Base-by-base conservation (phyloP, 139 green algal genomes). In the Helicosporidium sp. region DNA sequence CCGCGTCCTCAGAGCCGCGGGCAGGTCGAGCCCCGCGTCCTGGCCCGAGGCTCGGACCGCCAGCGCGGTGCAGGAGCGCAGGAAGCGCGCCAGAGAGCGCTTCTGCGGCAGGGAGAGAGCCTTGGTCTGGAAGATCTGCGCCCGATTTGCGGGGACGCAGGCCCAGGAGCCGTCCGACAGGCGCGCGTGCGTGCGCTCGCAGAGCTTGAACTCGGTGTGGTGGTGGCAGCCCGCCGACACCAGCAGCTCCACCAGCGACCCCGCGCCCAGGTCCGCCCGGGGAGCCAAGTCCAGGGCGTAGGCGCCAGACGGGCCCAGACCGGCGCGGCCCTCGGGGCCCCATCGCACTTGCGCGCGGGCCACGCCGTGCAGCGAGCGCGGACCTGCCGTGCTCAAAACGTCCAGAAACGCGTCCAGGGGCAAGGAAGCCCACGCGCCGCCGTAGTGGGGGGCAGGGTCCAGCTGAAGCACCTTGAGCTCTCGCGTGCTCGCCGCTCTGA, bases 141-240 rank as follows among this genome's bases (percentile, higher is more conserved):
- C 31, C 31, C 31, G 31, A 13, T 10, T 37, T 13, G 31, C 10
- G 31, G 31, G 31, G 10, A 37, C 31, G 31, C 31, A 18, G 10
- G 31, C 10, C 10, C 31, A 37, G 13, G 10, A 37, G 31, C 31
- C 10, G 31, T 37, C 10, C 31, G 10, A 37, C 31, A 37, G 10
- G 10, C 31, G 13, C 31, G 10, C 31, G 0, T 26, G 77, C 62
- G 69, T 76, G 35, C 61, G 65, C 36, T 85, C 64, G 25, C 84
- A 41, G 18, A 76, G 62, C 55, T 85, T 87, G 64, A 86, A 86
- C 50, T 94, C 84, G 16, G 89, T 49, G 57, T 94, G 94, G 48
- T 87, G 61, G 49, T 87, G 76, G 2, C 75, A 73, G 8, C 72
- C 67, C 34, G 57, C 67, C 16, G 20, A 33, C 25, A 94, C 50